phyloP scores from a whole-genome alignment of 2,329 filamentous ascomycete genomes.

The Talaromyces sp. region DNA sequence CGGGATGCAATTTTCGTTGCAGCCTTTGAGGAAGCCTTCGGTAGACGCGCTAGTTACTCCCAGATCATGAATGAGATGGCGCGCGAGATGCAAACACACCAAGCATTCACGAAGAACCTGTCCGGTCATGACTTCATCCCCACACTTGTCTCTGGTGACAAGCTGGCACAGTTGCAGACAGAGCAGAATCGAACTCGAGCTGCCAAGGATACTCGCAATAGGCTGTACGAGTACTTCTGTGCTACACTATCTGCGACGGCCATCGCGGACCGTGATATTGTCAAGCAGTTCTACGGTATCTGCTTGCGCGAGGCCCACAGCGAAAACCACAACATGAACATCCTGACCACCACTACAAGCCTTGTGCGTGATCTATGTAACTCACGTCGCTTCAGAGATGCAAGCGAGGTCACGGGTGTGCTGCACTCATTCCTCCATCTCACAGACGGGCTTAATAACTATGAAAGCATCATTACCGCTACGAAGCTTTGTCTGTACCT shows the following conservation, averaged over 20 bases:
- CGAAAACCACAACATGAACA: conserved; percentile 34
- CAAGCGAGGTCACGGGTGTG: conserved; percentile 36
- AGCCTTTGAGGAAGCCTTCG: conserved; percentile 48
- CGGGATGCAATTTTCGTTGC: conserved; percentile 50
- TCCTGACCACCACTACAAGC: conserved; percentile 31
- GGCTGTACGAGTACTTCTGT: conserved; percentile 43
- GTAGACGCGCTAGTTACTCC: conserved; percentile 38
- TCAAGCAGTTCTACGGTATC: conserved; percentile 37
- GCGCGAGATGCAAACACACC: conserved; percentile 48
- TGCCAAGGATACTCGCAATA: conserved; percentile 34
- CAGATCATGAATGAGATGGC: conserved; percentile 49
- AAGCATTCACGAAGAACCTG: conserved; percentile 39
- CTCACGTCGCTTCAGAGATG: conserved; percentile 34
- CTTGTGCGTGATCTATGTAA: conserved; percentile 36
- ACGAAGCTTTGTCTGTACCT: conserved; percentile 43
- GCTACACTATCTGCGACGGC: conserved; percentile 33
- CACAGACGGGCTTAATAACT: conserved; percentile 34
- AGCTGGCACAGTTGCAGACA: conserved; percentile 32
- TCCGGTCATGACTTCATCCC: conserved; percentile 37
- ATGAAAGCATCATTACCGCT: conserved; percentile 37
- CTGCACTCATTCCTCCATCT: conserved; percentile 39
- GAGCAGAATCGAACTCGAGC: conserved; percentile 35
- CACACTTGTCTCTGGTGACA: conserved; percentile 35
- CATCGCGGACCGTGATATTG: conserved; percentile 28
- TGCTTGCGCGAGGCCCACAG: conserved; percentile 35